A percentile compares a stretch with the other conserved stretches of the same genome.
phyloP scores from a whole-genome alignment of 768 basidiomycete genomes.

The Hericium coralloides region DNA sequence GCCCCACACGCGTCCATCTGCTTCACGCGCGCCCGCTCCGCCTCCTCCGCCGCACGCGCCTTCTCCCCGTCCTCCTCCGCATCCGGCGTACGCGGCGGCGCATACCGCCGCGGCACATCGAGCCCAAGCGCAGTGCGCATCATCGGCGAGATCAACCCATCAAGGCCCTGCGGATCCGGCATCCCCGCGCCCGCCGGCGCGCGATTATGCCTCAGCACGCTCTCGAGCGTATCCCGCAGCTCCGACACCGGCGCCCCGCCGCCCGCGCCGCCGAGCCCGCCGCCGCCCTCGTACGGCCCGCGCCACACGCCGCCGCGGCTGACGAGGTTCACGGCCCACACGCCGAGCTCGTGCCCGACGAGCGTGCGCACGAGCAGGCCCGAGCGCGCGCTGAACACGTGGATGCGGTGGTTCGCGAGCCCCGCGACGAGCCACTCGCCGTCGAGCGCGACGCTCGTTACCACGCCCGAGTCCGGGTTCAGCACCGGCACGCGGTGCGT shows the following conservation, averaged over 20 bases:
- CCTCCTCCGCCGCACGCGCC: not conserved
- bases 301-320: slow-evolving; percentile 43
- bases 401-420: slow-evolving; percentile 76
- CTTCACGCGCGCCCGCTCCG: slow-evolving; percentile 2
- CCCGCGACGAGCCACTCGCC: slow-evolving; percentile 80
- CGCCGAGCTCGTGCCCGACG: slow-evolving; percentile 79
- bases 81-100: slow-evolving; percentile 2
- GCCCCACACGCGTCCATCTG: slow-evolving; percentile 49
- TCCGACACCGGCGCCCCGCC: not conserved
- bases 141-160: slow-evolving; percentile 26
- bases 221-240: slow-evolving; percentile 2
- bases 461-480: slow-evolving; percentile 48
- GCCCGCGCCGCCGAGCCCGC: not conserved
- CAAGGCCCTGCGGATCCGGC: slow-evolving; percentile 5
- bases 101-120: slow-evolving; percentile 18
- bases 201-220: slow-evolving; percentile 8
- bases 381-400: slow-evolving; percentile 73
- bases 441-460: slow-evolving; percentile 85
- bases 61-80: slow-evolving; percentile 1
- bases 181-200: slow-evolving; percentile 5
- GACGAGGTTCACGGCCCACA: slow-evolving; percentile 85
- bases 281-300: slow-evolving; percentile 4
- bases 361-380: slow-evolving; percentile 73
- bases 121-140: slow-evolving; percentile 45
- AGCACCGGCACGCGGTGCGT: slow-evolving; percentile 14